Percentiles rank a stretch among this genome's conserved stretches.
Conservation (phyloP, 2,329 filamentous ascomycete species). For the Xylaria sp. region DNA sequence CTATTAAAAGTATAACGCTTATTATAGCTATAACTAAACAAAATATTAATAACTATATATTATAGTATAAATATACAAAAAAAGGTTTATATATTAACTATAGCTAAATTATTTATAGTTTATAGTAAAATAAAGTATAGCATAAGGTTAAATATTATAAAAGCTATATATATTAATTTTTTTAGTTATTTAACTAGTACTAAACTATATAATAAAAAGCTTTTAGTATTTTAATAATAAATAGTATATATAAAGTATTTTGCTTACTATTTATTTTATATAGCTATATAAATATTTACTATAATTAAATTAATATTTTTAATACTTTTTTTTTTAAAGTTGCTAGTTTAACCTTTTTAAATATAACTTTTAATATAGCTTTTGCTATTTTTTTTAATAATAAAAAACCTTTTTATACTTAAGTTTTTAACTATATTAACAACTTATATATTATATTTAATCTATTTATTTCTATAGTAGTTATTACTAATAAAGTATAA, state of each 20-base stretch:
- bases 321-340: slow-evolving; percentile 11
- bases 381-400: background rate
- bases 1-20: background rate
- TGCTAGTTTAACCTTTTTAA: background rate
- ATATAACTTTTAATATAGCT: slow-evolving; percentile 13
- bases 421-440: background rate
- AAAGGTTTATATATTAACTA: background rate
- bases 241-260: slow-evolving; percentile 10
- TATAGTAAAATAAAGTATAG: background rate
- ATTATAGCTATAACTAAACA: background rate
- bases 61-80: background rate
- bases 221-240: slow-evolving; percentile 3
- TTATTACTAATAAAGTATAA: too few species aligned
- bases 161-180: background rate
- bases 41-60: background rate
- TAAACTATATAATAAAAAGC: background rate
- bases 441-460: too few species aligned
- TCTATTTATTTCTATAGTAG: too few species aligned
- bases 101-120: background rate
- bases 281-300: background rate
- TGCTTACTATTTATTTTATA: background rate
- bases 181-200: background rate
- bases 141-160: background rate
- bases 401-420: background rate
- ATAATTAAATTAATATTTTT: slow-evolving; percentile 5